These are phyloP conservation scores for Luffa aegyptiaca DNA, from an alignment of 306 rosid genomes.

Conservation along the genomic window DNA sequence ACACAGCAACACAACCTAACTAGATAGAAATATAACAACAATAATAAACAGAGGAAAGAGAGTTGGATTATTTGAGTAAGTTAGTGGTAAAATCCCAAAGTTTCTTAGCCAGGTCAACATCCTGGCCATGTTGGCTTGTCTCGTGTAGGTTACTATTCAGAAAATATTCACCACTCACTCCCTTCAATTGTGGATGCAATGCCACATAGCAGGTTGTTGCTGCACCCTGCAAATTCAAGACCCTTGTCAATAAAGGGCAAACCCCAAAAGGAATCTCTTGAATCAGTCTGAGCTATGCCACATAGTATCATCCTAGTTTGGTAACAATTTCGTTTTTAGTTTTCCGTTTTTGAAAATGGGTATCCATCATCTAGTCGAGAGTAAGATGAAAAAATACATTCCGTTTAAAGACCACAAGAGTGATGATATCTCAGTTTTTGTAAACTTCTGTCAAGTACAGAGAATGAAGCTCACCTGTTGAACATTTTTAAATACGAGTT, in stretches of 20 bases:
- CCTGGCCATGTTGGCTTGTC: slow-evolving; percentile 34
- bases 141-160: slow-evolving; percentile 34
- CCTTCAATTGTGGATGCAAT: slow-evolving; percentile 53
- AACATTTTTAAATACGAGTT: slow-evolving; percentile 41
- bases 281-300: neutral
- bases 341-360: no score
- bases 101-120: slow-evolving; percentile 52
- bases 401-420: neutral
- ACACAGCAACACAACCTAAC: neutral
- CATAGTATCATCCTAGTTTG: no score
- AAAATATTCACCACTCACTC: slow-evolving; percentile 57
- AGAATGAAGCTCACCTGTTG: slow-evolving; percentile 41
- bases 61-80: slow-evolving; percentile 14
- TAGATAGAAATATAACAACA: neutral
- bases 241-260: neutral
- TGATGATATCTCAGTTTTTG: neutral
- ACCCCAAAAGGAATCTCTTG: neutral
- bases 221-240: slow-evolving; percentile 53
- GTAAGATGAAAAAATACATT: neutral
- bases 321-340: neutral
- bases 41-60: neutral
- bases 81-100: slow-evolving; percentile 69
- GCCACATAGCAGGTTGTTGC: slow-evolving; percentile 85
- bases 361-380: neutral
- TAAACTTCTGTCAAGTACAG: neutral